Base-by-base conservation (phyloP, 192 early-diverging fungal genomes). In the Backusella westeae region DNA sequence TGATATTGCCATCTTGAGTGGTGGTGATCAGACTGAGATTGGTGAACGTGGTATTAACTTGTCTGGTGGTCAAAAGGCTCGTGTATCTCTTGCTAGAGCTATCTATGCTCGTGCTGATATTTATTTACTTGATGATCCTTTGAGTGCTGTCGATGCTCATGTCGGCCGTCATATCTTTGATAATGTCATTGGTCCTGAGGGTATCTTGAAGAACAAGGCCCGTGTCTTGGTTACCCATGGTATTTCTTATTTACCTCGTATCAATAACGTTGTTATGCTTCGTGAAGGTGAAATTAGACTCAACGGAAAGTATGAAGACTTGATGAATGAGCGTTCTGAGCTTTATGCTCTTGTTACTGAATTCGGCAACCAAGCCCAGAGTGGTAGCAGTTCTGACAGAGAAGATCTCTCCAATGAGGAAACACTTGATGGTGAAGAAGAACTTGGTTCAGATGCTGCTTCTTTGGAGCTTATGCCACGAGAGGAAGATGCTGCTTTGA, bases 21-120 rank as follows among this genome's bases (percentile, higher is more conserved):
- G 88, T 21, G 96, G 96, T 12, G 98, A 99, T 83, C 79, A 90
- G 81, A 96, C 95, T 8, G 97, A 99, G 77, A 94, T 96, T 82
- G 95, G 96, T 46, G 95, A 96, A 81, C 89, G 90, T 74, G 97
- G 97, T 35, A 91, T 96, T 77, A 97, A 93, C 46, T 85, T 98
- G 15, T 94, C 93, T 36, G 97, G 97, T 77, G 97, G 97, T 17
- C 97, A 98, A 70, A 96, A 95, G 80, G 90, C 91, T 34, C 90
- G 89, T 77, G 83, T 87, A 41, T 83, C 86, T 14, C 77, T 88
- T 35, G 88, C 86, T 86, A 91, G 78, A 53, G 96, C 97, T 0
- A 95, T 97, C 26, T 99, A 99, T 77, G 87, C 94, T 26, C 86
- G 91, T 21, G 93, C 95, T 8, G 96, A 97, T 81, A 89, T 96